A percentile compares a stretch with the other conserved stretches of the same genome.
These are phyloP conservation scores for Tricholomella constricta DNA, from an alignment of 768 basidiomycete genomes.

Conservation along the genomic window DNA sequence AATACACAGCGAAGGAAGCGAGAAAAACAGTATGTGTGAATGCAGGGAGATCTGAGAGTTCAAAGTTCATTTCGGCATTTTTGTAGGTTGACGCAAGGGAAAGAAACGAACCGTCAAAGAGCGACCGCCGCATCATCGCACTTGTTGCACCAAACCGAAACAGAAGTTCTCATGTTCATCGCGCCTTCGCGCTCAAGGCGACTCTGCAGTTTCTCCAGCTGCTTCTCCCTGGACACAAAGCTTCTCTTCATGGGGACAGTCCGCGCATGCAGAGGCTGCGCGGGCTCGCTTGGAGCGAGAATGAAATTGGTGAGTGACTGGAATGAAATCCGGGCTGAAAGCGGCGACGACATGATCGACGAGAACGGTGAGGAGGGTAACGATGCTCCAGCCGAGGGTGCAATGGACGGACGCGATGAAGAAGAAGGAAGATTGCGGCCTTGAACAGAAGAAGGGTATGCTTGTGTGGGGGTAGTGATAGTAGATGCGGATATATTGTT, in stretches of 20 bases:
- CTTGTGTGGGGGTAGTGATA: constrained; percentile 12
- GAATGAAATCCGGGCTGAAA: constrained; percentile 59
- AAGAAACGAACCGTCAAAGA: constrained; percentile 38
- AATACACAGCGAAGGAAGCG: constrained; percentile 21
- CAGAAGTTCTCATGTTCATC: constrained; percentile 26
- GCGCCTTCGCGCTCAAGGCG: constrained; percentile 50
- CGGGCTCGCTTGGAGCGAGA: constrained; percentile 14
- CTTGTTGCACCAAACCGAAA: constrained; percentile 37
- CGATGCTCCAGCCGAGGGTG: constrained; percentile 16
- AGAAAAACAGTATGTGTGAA: constrained; percentile 23
- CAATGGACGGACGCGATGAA: constrained; percentile 2
- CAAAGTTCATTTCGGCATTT: not conserved
- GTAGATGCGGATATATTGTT: constrained; percentile 16
- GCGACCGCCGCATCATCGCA: constrained; percentile 40
- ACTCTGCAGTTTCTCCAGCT: constrained; percentile 61
- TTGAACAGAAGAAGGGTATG: constrained; percentile 20
- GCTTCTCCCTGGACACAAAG: constrained; percentile 65
- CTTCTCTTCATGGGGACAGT: constrained; percentile 24
- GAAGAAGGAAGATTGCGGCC: constrained; percentile 6
- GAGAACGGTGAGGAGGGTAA: constrained; percentile 42
- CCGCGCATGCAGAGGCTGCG: not conserved
- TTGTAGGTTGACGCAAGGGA: not conserved
- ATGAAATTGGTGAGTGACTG: constrained; percentile 64
- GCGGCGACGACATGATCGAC: constrained; percentile 52
- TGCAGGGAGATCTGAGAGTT: not conserved